These are phyloP conservation scores for Echinochloa phyllopogon DNA, from an alignment of 176 grass and related monocot genomes.

Conservation along the genomic window DNA sequence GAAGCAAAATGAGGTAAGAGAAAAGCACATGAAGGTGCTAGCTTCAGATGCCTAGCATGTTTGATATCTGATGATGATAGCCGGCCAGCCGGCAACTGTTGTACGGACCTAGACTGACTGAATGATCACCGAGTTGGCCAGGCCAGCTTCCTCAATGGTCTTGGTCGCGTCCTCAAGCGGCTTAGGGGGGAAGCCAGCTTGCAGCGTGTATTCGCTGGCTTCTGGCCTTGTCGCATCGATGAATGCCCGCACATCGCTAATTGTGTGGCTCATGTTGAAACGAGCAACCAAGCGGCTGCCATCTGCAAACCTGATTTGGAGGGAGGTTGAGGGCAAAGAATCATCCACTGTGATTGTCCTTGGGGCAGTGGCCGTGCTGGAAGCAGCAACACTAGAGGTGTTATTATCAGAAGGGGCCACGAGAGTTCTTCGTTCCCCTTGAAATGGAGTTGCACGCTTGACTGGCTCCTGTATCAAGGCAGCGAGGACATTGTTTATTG, in stretches of 20 bases:
- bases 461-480: slow-evolving; percentile 56
- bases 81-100: not conserved
- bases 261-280: slow-evolving; percentile 80
- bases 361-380: slow-evolving; percentile 8
- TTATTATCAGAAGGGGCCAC: slow-evolving; percentile 41
- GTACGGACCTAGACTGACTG: slow-evolving; percentile 60
- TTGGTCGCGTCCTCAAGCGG: slow-evolving; percentile 62
- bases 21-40: slow-evolving; percentile 17
- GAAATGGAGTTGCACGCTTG: slow-evolving; percentile 52
- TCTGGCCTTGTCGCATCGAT: slow-evolving; percentile 72
- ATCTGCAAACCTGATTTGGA: slow-evolving; percentile 89
- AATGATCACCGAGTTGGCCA: slow-evolving; percentile 92
- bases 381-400: slow-evolving; percentile 33
- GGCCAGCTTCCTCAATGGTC: slow-evolving; percentile 83
- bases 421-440: slow-evolving; percentile 61
- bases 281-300: slow-evolving; percentile 78
- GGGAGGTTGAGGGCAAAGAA: slow-evolving; percentile 79
- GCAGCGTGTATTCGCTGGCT: slow-evolving; percentile 62
- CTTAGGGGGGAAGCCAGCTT: slow-evolving; percentile 86
- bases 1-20: not conserved
- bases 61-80: not conserved
- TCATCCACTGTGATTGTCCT: slow-evolving; percentile 60
- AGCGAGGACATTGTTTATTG: not conserved
- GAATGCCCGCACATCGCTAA: slow-evolving; percentile 74
- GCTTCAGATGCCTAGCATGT: slow-evolving; percentile 27